phyloP scores from a whole-genome alignment of 179 eudicot genomes.

The Camellia oleifera region DNA sequence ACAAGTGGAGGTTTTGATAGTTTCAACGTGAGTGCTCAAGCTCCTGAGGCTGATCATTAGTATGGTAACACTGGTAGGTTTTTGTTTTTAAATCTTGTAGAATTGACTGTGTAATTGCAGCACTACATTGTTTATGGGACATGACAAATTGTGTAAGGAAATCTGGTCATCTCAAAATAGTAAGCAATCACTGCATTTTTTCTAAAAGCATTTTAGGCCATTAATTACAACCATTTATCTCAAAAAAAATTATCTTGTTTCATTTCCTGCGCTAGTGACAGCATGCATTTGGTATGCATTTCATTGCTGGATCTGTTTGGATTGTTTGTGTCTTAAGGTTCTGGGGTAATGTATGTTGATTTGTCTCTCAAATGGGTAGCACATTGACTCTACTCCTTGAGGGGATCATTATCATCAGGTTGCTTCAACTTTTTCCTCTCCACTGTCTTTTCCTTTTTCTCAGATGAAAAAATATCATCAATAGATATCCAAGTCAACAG shows the following conservation, averaged over 20 bases:
- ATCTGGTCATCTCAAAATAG: neutral
- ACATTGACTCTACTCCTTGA: neutral
- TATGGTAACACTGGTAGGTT: neutral
- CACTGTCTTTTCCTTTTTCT: no score
- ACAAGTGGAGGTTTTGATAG: slow-evolving; percentile 28
- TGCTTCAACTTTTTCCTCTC: neutral
- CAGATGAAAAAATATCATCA: neutral
- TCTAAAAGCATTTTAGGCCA: no score
- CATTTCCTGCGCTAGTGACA: neutral
- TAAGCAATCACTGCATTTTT: no score
- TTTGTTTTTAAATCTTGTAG: neutral
- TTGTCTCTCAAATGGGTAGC: neutral
- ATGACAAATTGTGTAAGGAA: neutral
- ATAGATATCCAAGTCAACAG: neutral
- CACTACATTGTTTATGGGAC: neutral
- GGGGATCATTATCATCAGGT: neutral
- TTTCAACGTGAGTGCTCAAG: slow-evolving; percentile 24
- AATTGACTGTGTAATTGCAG: neutral
- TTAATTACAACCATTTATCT: no score
- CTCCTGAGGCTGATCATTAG: slow-evolving; percentile 31
- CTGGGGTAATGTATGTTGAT: neutral
- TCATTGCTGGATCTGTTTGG: neutral
- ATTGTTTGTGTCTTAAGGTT: neutral
- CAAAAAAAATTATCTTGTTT: no score
- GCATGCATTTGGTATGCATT: neutral